A percentile compares a stretch with the other conserved stretches of the same genome.
Conservation (phyloP, 306 rosid species). For the Abrus precatorius region DNA sequence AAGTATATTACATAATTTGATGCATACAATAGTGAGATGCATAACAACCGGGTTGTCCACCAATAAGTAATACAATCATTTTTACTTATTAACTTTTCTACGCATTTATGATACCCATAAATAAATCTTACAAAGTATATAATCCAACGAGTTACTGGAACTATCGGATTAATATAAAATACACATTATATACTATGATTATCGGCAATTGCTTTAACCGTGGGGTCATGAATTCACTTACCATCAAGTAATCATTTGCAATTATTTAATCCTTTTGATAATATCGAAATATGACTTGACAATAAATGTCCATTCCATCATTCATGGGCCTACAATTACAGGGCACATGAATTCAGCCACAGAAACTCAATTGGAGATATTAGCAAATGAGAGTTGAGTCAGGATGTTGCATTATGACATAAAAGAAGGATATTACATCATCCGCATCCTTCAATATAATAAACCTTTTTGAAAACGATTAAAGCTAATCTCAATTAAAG, state of each 20-base stretch:
- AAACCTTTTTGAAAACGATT: slow-evolving; percentile 18
- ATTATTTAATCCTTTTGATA: slow-evolving; percentile 48
- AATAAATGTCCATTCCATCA: slow-evolving; percentile 40
- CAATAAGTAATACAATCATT: slow-evolving; percentile 45
- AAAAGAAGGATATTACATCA: slow-evolving; percentile 45
- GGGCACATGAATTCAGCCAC: slow-evolving; percentile 41
- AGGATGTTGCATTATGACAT: slow-evolving; percentile 37
- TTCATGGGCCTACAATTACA: slow-evolving; percentile 50
- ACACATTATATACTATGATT: slow-evolving; percentile 26
- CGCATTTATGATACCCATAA: slow-evolving; percentile 20
- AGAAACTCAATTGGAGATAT: slow-evolving; percentile 35
- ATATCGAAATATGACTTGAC: slow-evolving; percentile 44
- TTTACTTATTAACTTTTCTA: slow-evolving; percentile 27
- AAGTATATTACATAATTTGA: slow-evolving; percentile 27
- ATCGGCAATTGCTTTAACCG: slow-evolving; percentile 39
- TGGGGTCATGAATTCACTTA: slow-evolving; percentile 52
- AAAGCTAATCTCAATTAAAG: slow-evolving; percentile 47
- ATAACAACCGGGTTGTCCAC: slow-evolving; percentile 39
- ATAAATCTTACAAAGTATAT: not conserved
- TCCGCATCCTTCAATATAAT: slow-evolving; percentile 41
- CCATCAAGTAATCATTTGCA: slow-evolving; percentile 46
- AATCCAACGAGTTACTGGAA: slow-evolving; percentile 10
- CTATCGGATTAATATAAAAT: slow-evolving; percentile 32
- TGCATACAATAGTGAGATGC: slow-evolving; percentile 1
- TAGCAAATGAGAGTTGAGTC: slow-evolving; percentile 41